Percentiles rank a stretch among this genome's conserved stretches.
Conservation (phyloP, 148 eudicot genomes). For the Linanthus parryae region DNA sequence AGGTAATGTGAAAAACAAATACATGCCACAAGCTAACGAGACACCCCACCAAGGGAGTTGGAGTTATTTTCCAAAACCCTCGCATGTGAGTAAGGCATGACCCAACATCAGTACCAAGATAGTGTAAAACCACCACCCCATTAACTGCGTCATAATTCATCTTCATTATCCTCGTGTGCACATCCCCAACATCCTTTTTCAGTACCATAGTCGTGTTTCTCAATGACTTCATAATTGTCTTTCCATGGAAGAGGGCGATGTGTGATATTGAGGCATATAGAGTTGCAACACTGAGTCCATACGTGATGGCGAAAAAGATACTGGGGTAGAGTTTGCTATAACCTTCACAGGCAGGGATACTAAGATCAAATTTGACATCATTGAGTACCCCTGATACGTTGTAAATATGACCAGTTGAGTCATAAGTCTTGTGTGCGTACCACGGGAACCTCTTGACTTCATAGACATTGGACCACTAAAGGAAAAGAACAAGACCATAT, state of each 20-base stretch:
- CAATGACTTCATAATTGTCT: constrained; percentile 36
- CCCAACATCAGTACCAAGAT: constrained; percentile 23
- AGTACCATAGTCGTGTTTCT: constrained; percentile 18
- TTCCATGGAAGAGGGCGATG: constrained; percentile 27
- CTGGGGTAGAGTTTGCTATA: constrained; percentile 28
- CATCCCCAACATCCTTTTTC: constrained; percentile 21
- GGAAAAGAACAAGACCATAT: constrained; percentile 25
- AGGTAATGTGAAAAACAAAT: constrained; percentile 45
- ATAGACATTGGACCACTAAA: constrained; percentile 25
- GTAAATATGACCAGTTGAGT: constrained; percentile 26
- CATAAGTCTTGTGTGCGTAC: constrained; percentile 26
- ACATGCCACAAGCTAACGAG: constrained; percentile 37
- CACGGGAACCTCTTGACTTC: constrained; percentile 37
- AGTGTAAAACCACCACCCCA: constrained; percentile 56
- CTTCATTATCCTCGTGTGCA: constrained; percentile 60
- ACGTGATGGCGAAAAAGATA: constrained; percentile 19
- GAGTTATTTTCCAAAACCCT: constrained; percentile 40
- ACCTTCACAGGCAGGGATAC: constrained; percentile 6
- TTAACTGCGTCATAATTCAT: constrained; percentile 47
- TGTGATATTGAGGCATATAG: constrained; percentile 24
- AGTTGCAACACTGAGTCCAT: constrained; percentile 28
- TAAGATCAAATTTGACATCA: constrained; percentile 13
- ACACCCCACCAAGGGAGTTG: constrained; percentile 89
- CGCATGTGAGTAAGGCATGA: constrained; percentile 35
- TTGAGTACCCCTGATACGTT: constrained; percentile 30